A percentile compares a stretch with the other conserved stretches of the same genome.
phyloP scores from a whole-genome alignment of 495 filamentous ascomycete genomes.

The Hypoxylon trugodes region DNA sequence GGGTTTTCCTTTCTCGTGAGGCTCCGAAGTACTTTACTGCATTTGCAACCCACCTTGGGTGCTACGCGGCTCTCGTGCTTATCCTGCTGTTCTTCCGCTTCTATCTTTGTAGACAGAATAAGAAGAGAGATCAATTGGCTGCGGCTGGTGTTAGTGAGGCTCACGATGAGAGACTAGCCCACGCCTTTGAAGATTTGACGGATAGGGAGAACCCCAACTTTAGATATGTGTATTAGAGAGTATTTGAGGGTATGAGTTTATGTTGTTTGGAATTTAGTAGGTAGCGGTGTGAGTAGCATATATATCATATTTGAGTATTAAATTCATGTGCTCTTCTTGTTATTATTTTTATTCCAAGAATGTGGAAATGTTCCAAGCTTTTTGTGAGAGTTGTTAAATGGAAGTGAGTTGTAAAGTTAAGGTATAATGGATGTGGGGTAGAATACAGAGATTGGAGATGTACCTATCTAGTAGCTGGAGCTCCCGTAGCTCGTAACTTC shows the following conservation, averaged over 20 bases:
- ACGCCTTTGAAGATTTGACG: constrained; percentile 67
- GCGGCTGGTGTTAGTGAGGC: constrained; percentile 51
- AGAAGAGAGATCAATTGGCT: constrained; percentile 55
- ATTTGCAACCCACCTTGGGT: constrained; percentile 63
- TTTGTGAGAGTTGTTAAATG: no score
- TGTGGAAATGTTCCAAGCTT: no score
- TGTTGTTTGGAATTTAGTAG: not conserved
- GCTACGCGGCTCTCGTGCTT: constrained; percentile 58
- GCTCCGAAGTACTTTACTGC: constrained; percentile 62
- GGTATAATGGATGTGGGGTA: no score
- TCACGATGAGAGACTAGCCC: constrained; percentile 52
- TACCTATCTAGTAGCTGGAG: no score
- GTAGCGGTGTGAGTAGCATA: not conserved
- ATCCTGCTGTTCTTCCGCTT: constrained; percentile 57
- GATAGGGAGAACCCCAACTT: constrained; percentile 67
- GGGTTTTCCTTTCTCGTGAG: constrained; percentile 61
- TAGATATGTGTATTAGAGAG: constrained; percentile 58
- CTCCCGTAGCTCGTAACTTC: no score
- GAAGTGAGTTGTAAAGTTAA: no score
- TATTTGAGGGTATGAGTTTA: no score
- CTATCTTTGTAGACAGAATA: constrained; percentile 57
- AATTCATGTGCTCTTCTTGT: no score
- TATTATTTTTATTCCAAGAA: no score
- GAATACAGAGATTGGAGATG: no score
- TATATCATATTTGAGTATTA: not conserved